A percentile compares a stretch with the other conserved stretches of the same genome.
phyloP scores from a whole-genome alignment of 495 filamentous ascomycete species.

The Jackrogersella multiformis region DNA sequence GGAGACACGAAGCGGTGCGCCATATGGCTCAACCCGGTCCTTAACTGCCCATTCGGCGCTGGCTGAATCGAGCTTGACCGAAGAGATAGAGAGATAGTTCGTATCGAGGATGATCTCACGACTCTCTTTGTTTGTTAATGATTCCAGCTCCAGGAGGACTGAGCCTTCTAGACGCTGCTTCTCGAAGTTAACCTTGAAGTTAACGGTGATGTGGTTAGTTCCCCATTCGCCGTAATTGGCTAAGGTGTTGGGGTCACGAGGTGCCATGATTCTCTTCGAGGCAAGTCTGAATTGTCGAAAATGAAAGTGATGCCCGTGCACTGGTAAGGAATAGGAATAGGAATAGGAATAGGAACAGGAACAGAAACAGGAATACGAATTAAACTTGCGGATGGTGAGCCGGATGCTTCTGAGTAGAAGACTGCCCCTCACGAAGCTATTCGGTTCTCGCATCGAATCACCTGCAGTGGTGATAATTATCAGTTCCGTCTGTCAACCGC shows the following conservation, averaged over 20 bases:
- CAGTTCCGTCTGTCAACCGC: too few relatives aligned
- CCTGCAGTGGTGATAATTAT: neutral
- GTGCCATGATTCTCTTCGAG: constrained; percentile 58
- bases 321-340: constrained; percentile 5
- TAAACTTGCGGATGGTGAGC: constrained; percentile 37
- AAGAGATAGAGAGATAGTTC: constrained; percentile 74
- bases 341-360: neutral
- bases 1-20: constrained; percentile 78
- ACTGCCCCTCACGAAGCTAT: constrained; percentile 41
- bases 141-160: constrained; percentile 77
- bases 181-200: constrained; percentile 83
- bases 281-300: constrained; percentile 27
- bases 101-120: constrained; percentile 87
- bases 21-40: constrained; percentile 75
- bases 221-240: constrained; percentile 88
- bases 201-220: constrained; percentile 80
- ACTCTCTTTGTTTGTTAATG: constrained; percentile 71
- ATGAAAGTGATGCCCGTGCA: constrained; percentile 38
- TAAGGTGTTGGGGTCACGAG: constrained; percentile 89
- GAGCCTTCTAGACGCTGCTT: constrained; percentile 76
- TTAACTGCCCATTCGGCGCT: constrained; percentile 73
- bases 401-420: constrained; percentile 38
- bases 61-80: constrained; percentile 67
- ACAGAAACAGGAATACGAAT: too few relatives aligned
- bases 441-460: constrained; percentile 35